These are phyloP conservation scores for Naegleria fowleri DNA, from an alignment of 208 protist genomes.

Conservation along the genomic window DNA sequence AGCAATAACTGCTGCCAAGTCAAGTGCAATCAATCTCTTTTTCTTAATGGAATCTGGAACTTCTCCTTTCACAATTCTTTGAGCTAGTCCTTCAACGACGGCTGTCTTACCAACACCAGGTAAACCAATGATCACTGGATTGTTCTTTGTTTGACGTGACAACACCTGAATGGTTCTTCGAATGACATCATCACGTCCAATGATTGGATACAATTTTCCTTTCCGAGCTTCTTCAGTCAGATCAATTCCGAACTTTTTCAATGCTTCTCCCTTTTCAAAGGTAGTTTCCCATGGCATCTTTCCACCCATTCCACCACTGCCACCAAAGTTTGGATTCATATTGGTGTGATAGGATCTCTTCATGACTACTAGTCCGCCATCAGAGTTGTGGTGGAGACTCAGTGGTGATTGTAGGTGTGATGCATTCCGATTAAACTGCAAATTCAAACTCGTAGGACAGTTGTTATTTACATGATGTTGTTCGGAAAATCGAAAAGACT, in stretches of 20 bases:
- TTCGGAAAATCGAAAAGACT: too few relatives aligned
- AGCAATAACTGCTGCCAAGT: constrained; percentile 63
- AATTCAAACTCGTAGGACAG: too few relatives aligned
- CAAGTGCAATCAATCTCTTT: constrained; percentile 31
- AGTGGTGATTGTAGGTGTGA: too few relatives aligned
- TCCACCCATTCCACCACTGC: not conserved
- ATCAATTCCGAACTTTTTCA: constrained; percentile 71
- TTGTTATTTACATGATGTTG: too few relatives aligned
- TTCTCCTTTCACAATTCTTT: constrained; percentile 82
- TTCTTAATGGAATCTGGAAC: constrained; percentile 68
- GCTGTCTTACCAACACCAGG: constrained; percentile 66
- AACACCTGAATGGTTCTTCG: constrained; percentile 61
- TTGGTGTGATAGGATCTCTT: not conserved
- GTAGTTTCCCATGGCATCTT: not conserved
- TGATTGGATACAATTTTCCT: constrained; percentile 76
- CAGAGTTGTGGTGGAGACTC: too few relatives aligned
- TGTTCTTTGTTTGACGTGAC: constrained; percentile 82
- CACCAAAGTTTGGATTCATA: not conserved
- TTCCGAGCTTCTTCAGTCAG: constrained; percentile 53
- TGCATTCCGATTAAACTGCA: too few relatives aligned
- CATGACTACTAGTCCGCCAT: too few relatives aligned
- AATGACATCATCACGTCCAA: constrained; percentile 85
- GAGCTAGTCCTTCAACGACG: constrained; percentile 84
- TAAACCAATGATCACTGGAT: constrained; percentile 80
- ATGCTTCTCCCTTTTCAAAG: constrained; percentile 21